phyloP scores from a whole-genome alignment of 1,284 basidiomycete genomes.

The Ceratobasidium sp. region DNA sequence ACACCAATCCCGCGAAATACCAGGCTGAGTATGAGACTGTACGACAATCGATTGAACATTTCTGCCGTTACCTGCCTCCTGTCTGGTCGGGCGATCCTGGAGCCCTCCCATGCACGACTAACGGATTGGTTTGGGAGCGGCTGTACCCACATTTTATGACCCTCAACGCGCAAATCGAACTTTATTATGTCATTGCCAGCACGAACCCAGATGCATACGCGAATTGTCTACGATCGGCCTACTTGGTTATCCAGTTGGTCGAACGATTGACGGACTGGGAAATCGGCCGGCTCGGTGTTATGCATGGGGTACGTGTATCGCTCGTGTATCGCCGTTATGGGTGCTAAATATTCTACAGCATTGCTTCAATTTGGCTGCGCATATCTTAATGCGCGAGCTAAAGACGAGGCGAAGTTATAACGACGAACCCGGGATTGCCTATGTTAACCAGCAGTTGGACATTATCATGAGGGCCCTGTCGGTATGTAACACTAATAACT shows the following conservation, averaged over 20 bases:
- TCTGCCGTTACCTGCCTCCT: slow-evolving; percentile 16
- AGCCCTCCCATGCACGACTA: slow-evolving; percentile 7
- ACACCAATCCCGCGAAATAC: slow-evolving; percentile 21
- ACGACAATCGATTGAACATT: slow-evolving; percentile 19
- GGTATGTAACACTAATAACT: slow-evolving; percentile 3
- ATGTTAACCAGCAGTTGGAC: slow-evolving; percentile 2
- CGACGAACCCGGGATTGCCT: slow-evolving; percentile 17
- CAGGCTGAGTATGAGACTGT: slow-evolving; percentile 25
- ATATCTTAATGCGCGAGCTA: slow-evolving; percentile 17
- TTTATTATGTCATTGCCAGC: slow-evolving; percentile 30
- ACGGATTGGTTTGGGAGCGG: slow-evolving; percentile 27
- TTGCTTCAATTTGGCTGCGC: slow-evolving; percentile 23
- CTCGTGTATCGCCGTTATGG: neutral
- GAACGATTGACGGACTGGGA: slow-evolving; percentile 9
- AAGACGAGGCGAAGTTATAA: neutral
- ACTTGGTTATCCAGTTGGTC: neutral
- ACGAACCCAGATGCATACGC: slow-evolving; percentile 12
- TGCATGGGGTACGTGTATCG: slow-evolving; percentile 20
- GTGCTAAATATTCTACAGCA: slow-evolving; percentile 4
- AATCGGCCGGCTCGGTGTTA: slow-evolving; percentile 25
- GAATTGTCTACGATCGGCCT: slow-evolving; percentile 14
- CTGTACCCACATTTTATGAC: slow-evolving; percentile 33
- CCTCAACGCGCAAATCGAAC: slow-evolving; percentile 27
- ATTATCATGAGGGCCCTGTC: slow-evolving; percentile 4
- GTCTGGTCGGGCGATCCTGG: neutral